A percentile compares a stretch with the other conserved stretches of the same genome.
These are phyloP conservation scores for Lenzites betulinus DNA, from an alignment of 768 basidiomycete genomes.

Conservation along the genomic window DNA sequence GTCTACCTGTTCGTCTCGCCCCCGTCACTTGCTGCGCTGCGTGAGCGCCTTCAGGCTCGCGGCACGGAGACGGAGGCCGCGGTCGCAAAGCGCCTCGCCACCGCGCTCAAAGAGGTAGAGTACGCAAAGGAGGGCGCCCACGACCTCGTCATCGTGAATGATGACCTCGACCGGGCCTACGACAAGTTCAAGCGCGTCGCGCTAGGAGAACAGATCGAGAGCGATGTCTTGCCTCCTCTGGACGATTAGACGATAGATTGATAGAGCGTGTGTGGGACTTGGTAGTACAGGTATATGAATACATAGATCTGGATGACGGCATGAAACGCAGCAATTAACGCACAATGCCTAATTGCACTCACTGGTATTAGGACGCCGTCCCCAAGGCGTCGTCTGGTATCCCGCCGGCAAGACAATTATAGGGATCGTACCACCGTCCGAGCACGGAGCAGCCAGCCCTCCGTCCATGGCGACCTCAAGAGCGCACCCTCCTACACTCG, in stretches of 20 bases:
- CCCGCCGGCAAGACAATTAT: background rate
- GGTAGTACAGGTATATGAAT: slow-evolving; percentile 20
- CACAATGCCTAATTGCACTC: background rate
- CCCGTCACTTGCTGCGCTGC: slow-evolving; percentile 72
- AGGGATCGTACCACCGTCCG: slow-evolving; percentile 1
- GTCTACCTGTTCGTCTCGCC: slow-evolving; percentile 93
- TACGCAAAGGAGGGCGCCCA: slow-evolving; percentile 80
- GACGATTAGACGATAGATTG: slow-evolving; percentile 43
- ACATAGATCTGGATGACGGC: slow-evolving; percentile 10
- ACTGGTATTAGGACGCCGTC: slow-evolving; percentile 18
- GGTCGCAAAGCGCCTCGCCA: slow-evolving; percentile 72
- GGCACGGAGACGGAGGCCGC: slow-evolving; percentile 83
- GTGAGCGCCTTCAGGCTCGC: slow-evolving; percentile 68
- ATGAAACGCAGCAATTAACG: no score
- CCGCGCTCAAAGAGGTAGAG: slow-evolving; percentile 77
- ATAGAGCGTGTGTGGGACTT: slow-evolving; percentile 1
- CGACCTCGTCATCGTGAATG: slow-evolving; percentile 88
- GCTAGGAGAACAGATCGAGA: slow-evolving; percentile 59
- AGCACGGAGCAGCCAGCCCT: slow-evolving; percentile 8
- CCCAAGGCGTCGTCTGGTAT: slow-evolving; percentile 1
- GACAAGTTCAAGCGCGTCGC: slow-evolving; percentile 74
- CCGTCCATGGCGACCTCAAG: background rate
- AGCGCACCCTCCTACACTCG: slow-evolving; percentile 33
- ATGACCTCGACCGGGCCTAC: slow-evolving; percentile 84
- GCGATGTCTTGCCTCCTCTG: slow-evolving; percentile 68